Evolutionary conservation across 108 stramenopile species (phyloP).

Genomic region (Cyclotella choctawhatcheeana): DNA sequence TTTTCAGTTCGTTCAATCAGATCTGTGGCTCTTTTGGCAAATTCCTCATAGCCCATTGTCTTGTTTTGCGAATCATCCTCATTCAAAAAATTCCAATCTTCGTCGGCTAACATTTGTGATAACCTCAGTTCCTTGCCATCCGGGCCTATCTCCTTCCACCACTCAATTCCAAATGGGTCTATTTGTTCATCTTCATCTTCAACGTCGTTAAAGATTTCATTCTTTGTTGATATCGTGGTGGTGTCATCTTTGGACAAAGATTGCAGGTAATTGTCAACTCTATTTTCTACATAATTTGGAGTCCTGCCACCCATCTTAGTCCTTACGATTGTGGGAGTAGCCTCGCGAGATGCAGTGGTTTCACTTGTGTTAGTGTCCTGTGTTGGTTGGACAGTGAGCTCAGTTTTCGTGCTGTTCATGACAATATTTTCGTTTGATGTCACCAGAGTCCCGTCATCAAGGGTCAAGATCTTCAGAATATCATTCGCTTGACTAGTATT

Average conservation of each 20-base stretch:
- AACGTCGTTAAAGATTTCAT: background rate
- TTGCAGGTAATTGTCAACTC: constrained; percentile 22
- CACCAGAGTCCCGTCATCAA: constrained; percentile 24
- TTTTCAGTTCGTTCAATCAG: constrained; percentile 48
- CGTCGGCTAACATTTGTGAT: constrained; percentile 63
- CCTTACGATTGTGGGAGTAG: constrained; percentile 20
- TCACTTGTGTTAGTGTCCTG: background rate
- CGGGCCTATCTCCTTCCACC: constrained; percentile 64
- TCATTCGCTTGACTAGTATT: background rate
- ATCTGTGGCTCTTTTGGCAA: constrained; percentile 45
- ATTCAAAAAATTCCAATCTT: constrained; percentile 50
- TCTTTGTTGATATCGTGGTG: background rate
- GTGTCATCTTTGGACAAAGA: constrained; percentile 1
- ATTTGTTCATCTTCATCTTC: constrained; percentile 26
- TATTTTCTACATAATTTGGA: constrained; percentile 36
- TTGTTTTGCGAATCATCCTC: constrained; percentile 21
- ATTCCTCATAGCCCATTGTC: constrained; percentile 55
- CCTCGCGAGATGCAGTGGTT: no score
- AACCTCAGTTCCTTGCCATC: constrained; percentile 65
- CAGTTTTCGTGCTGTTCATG: constrained; percentile 11
- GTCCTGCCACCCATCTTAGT: constrained; percentile 23
- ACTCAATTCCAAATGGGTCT: constrained; percentile 34
- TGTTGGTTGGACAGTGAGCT: background rate
- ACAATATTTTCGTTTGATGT: constrained; percentile 11
- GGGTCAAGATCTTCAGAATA: constrained; percentile 22